Base-by-base conservation (phyloP, 106 monocot species). In the Agapanthus africanus region DNA sequence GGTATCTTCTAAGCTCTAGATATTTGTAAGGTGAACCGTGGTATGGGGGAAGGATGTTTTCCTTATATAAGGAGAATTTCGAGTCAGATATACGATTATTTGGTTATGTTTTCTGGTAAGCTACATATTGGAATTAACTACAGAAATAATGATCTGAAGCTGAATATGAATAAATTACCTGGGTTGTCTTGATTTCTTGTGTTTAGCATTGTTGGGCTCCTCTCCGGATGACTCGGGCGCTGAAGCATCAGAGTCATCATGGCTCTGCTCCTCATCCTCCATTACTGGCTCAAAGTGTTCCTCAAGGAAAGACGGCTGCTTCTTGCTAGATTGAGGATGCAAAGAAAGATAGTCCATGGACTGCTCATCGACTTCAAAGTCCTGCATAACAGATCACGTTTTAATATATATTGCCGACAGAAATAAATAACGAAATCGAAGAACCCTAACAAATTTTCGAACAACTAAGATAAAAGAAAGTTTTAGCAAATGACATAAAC, bases 201-300 rank as follows among this genome's bases (percentile, higher is more conserved):
- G n/a, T 54, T 35, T 65, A n/a, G 67, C 77, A 33, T 5, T 64
- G 27, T 84, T 79, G 73, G 65, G 47, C 9, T 62, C 76, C 40
- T 75, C 77, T 69, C 79, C 81, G 28, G 78, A 79, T 49, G 71
- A 69, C 25, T 71, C 54, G 40, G 76, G 78, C 21, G 61, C 44
- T 69, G 76, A 78, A 70, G 66, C 64, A 76, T 81, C 88, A n/a
- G 75, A 77, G 26, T 78, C 59, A 37, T 42, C 66, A 34, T 14
- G 33, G 13, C 61, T 65, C 16, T 40, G 50, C 28, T 77, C 73
- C 26, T 87, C 79, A 11, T 82, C 79, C 71, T 79, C 77, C 63
- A 73, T 52, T 30, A 82, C 74, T 46, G 77, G 78, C 18, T 93
- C 86, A 84, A 93, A 93, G 56, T 93, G 87, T 63, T 93, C 93